Conservation (phyloP, 495 filamentous ascomycete genomes). For the Aspergillus incahuasiensis region DNA sequence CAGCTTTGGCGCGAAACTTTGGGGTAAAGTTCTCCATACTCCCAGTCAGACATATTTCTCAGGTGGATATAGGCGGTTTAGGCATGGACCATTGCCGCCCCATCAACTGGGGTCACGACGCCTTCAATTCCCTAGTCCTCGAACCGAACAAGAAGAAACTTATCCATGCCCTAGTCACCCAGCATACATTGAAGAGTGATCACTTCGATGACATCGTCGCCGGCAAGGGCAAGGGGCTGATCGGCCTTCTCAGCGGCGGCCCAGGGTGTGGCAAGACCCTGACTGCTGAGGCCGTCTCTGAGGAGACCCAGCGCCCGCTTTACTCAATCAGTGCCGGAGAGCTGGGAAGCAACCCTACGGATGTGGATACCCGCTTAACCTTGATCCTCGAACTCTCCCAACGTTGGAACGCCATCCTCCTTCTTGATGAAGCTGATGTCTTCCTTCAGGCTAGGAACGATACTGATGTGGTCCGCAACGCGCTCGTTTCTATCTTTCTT, state of each 20-base stretch:
- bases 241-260: constrained; percentile 53
- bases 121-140: constrained; percentile 2
- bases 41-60: neutral
- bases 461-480: constrained; percentile 1
- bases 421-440: constrained; percentile 19
- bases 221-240: constrained; percentile 55
- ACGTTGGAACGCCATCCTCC: constrained; percentile 50
- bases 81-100: neutral
- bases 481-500: constrained; percentile 6
- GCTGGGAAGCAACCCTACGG: constrained; percentile 42
- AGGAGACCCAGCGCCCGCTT: constrained; percentile 46
- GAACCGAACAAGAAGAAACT: constrained; percentile 1
- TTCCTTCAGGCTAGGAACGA: constrained; percentile 2
- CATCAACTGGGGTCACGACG: constrained; percentile 1
- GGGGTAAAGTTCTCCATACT: neutral
- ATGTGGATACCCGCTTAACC: constrained; percentile 45
- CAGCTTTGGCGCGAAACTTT: neutral
- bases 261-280: constrained; percentile 59
- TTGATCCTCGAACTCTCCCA: constrained; percentile 44
- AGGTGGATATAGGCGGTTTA: neutral
- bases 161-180: constrained; percentile 1
- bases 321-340: constrained; percentile 50
- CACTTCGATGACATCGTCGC: constrained; percentile 3
- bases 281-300: constrained; percentile 52
- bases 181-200: neutral